phyloP scores from a whole-genome alignment of 2,329 filamentous ascomycete species.

The Penicillium sp. region DNA sequence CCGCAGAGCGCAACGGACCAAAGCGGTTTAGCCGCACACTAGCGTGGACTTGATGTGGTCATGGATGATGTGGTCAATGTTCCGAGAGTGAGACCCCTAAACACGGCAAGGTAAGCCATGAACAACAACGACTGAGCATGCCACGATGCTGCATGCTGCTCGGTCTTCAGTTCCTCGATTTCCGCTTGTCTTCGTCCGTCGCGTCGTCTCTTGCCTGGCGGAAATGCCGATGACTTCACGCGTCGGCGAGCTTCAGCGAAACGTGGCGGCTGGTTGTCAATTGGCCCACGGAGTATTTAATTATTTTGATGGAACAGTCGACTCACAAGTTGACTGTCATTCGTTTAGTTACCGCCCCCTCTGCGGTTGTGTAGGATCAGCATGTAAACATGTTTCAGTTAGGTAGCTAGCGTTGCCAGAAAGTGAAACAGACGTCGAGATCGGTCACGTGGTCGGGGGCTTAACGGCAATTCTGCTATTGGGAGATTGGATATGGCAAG shows the following conservation, averaged over 20 bases:
- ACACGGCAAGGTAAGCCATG: too few relatives aligned
- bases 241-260: too few relatives aligned
- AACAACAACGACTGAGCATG: too few relatives aligned
- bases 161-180: not conserved
- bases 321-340: too few relatives aligned
- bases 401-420: not conserved
- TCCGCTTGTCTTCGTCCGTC: not conserved
- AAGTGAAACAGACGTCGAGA: not conserved
- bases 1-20: not conserved
- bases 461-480: not conserved
- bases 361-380: not conserved
- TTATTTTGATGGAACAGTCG: too few relatives aligned
- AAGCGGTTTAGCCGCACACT: not conserved
- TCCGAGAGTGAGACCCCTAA: not conserved
- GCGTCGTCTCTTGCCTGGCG: not conserved
- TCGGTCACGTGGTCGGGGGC: not conserved
- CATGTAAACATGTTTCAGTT: not conserved
- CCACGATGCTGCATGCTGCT: too few relatives aligned
- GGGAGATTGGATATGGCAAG: too few relatives aligned
- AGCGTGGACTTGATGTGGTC: not conserved
- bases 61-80: not conserved
- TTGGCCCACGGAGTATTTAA: too few relatives aligned
- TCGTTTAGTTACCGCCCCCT: too few relatives aligned
- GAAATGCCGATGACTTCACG: not conserved
- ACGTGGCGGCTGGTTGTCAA: too few relatives aligned